Percentiles rank a stretch among this genome's conserved stretches.
Evolutionary conservation across 2,329 filamentous ascomycete species (phyloP).

Genomic region (Scedosporium minutisporum): DNA sequence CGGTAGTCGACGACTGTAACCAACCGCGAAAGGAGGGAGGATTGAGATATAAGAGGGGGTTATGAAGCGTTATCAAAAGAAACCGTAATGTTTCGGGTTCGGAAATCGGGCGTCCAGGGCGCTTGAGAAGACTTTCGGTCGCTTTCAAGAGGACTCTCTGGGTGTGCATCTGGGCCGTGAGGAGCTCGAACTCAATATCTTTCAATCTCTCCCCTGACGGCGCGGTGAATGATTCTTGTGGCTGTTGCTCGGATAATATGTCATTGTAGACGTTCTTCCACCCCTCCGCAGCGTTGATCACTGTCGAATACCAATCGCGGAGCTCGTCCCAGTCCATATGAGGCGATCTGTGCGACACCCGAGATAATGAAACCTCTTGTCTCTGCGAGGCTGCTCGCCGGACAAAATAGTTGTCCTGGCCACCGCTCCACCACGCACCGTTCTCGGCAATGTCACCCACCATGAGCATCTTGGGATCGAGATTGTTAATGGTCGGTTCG

Average conservation of each 20-base stretch:
- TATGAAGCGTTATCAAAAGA: constrained; percentile 66
- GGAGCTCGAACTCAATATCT: constrained; percentile 35
- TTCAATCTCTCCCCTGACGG: constrained; percentile 27
- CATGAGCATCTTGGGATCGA: constrained; percentile 67
- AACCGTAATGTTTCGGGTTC: constrained; percentile 66
- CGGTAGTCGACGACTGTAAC: constrained; percentile 17
- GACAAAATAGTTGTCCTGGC: constrained; percentile 27
- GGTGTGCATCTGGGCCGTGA: constrained; percentile 55
- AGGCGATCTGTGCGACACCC: constrained; percentile 45
- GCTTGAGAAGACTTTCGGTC: constrained; percentile 69
- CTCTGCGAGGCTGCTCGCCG: constrained; percentile 9
- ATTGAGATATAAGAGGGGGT: constrained; percentile 58
- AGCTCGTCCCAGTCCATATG: constrained; percentile 67
- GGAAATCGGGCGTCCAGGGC: constrained; percentile 60
- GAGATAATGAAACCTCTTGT: neutral
- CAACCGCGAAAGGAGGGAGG: constrained; percentile 30
- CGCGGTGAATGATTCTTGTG: constrained; percentile 16
- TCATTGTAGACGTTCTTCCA: constrained; percentile 56
- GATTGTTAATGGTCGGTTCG: constrained; percentile 41
- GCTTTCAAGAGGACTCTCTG: constrained; percentile 66
- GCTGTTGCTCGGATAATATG: constrained; percentile 20
- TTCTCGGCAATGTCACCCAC: constrained; percentile 73
- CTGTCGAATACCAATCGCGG: constrained; percentile 62
- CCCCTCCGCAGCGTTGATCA: constrained; percentile 56
- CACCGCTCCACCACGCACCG: constrained; percentile 71